Percentiles rank a stretch among this genome's conserved stretches.
Conservation (phyloP, 129 eudicot genomes). For the Helichrysum umbraculigerum region DNA sequence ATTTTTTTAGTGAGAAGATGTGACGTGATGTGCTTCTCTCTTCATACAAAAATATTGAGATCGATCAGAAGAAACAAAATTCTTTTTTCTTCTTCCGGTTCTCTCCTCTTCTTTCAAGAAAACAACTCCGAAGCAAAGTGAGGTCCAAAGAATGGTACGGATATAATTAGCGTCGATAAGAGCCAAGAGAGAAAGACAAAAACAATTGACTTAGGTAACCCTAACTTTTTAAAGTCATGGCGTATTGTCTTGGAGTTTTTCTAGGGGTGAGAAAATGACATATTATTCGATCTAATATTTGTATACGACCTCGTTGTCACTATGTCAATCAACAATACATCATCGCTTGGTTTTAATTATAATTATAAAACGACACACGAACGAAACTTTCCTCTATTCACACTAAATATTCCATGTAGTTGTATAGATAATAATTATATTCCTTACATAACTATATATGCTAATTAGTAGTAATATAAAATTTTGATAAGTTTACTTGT, state of each 20-base stretch:
- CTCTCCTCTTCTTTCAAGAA: not conserved
- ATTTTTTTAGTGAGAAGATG: too few relatives aligned
- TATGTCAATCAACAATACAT: not conserved
- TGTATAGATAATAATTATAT: not conserved
- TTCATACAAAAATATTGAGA: too few relatives aligned
- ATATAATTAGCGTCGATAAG: not conserved
- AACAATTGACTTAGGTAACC: not conserved
- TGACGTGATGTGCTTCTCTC: too few relatives aligned
- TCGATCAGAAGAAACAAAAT: too few relatives aligned
- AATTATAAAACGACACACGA: not conserved
- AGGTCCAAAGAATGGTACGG: not conserved
- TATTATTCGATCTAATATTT: not conserved
- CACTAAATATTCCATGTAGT: not conserved
- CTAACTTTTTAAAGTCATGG: slow-evolving; percentile 16
- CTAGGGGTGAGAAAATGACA: slow-evolving; percentile 3
- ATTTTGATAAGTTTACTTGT: not conserved
- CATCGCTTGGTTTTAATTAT: not conserved
- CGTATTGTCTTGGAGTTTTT: not conserved
- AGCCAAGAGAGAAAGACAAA: slow-evolving; percentile 16
- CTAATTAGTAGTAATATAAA: too few relatives aligned
- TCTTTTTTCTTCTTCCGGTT: too few relatives aligned
- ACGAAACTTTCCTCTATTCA: slow-evolving; percentile 13
- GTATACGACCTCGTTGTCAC: not conserved
- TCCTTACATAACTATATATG: too few relatives aligned
- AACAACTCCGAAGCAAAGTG: not conserved